Evolutionary conservation across 139 green algal species (phyloP).

Genomic region (Tetraselmis chui): DNA sequence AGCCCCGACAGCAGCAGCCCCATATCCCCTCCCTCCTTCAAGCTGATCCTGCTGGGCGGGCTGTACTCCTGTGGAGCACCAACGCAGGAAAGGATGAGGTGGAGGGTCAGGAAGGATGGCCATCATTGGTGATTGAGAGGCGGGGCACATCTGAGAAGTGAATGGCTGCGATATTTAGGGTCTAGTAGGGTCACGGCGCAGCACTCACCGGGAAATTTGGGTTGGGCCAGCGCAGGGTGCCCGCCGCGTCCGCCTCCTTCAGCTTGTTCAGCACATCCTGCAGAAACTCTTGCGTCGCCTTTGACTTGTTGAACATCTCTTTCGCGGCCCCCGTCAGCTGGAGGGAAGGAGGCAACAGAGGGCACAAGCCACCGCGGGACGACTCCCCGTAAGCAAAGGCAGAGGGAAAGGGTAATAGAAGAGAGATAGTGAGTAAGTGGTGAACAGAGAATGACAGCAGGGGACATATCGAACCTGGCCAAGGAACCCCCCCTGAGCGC

Average conservation of each 20-base stretch:
- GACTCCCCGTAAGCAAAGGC: no score
- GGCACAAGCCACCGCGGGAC: no score
- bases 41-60: not conserved
- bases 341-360: no score
- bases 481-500: not conserved
- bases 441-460: no score
- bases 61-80: not conserved
- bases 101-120: not conserved
- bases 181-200: no score
- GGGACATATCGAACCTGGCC: no score
- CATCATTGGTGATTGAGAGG: no score
- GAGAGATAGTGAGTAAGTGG: no score
- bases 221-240: not conserved
- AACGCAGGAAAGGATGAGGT: not conserved
- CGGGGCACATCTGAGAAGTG: no score
- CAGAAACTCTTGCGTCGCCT: not conserved
- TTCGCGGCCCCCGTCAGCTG: conserved; percentile 5
- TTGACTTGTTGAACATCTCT: not conserved
- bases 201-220: not conserved
- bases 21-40: not conserved
- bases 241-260: not conserved
- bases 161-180: no score
- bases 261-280: not conserved
- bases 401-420: no score
- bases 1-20: not conserved